These are phyloP conservation scores for Volvox africanus DNA, from an alignment of 139 green algal genomes.

Conservation along the genomic window DNA sequence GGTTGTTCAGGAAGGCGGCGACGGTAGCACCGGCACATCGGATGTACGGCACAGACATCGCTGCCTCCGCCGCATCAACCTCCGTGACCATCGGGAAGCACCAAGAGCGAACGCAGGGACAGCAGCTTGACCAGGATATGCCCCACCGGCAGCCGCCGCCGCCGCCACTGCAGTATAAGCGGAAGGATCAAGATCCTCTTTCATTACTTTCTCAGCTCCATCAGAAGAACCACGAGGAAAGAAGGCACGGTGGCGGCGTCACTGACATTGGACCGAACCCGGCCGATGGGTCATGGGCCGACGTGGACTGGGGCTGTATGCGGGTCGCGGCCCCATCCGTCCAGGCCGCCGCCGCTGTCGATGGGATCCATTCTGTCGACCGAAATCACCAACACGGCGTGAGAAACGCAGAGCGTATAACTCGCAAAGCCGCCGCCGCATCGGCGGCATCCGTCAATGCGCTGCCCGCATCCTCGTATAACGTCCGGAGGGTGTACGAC, in stretches of 20 bases:
- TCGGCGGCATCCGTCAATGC: background rate
- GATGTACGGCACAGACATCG: no score
- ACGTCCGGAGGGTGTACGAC: background rate
- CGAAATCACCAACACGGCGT: background rate
- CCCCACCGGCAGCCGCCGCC: no score
- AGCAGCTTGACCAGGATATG: no score
- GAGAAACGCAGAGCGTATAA: no score
- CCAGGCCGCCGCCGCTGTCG: background rate
- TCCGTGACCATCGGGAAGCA: no score
- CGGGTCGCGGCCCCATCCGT: background rate
- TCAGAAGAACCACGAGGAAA: no score
- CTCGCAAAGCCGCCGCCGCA: no score
- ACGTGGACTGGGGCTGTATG: constrained; percentile 18
- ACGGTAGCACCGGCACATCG: no score
- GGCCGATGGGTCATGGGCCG: constrained; percentile 22
- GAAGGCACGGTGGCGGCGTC: background rate
- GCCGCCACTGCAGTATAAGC: background rate
- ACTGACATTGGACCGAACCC: background rate
- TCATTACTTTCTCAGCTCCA: no score
- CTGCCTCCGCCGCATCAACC: no score
- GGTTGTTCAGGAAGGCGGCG: no score
- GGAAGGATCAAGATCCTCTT: background rate
- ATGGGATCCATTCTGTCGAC: background rate
- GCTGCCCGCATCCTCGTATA: background rate
- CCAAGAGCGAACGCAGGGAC: no score